A percentile compares a stretch with the other conserved stretches of the same genome.
These are phyloP conservation scores for Cucurbita argyrosperma DNA, from an alignment of 306 rosid species.

Conservation along the genomic window DNA sequence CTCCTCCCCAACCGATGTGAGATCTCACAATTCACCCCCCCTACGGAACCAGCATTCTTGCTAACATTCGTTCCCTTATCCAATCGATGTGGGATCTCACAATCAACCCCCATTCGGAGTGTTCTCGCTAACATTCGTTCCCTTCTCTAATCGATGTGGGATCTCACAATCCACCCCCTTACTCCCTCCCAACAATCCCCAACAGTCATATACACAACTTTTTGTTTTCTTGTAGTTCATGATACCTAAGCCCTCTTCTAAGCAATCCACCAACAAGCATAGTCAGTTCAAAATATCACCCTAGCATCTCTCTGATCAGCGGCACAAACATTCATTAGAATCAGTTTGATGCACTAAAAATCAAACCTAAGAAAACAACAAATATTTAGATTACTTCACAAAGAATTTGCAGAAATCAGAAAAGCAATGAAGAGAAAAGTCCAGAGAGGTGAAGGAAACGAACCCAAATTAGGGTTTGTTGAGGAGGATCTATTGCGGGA, in stretches of 20 bases:
- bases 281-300: background rate
- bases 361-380: background rate
- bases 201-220: background rate
- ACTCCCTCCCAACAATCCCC: too few species aligned
- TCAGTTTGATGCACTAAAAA: background rate
- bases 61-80: too few species aligned
- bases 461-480: conserved; percentile 30
- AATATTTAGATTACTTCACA: background rate
- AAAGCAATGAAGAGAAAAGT: background rate
- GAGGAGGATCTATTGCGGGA: conserved; percentile 39
- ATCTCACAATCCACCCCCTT: too few species aligned
- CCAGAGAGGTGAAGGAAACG: background rate
- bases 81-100: too few species aligned
- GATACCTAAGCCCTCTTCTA: background rate
- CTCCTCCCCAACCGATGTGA: too few species aligned
- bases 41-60: too few species aligned
- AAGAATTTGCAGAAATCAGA: background rate
- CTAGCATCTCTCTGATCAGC: background rate
- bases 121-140: too few species aligned
- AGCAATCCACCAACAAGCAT: background rate
- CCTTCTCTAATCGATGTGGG: too few species aligned
- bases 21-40: too few species aligned
- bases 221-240: background rate
- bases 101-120: too few species aligned
- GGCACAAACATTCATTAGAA: background rate